Conservation (phyloP, 2,329 filamentous ascomycete genomes). For the Neodidymelliopsis sp. region DNA sequence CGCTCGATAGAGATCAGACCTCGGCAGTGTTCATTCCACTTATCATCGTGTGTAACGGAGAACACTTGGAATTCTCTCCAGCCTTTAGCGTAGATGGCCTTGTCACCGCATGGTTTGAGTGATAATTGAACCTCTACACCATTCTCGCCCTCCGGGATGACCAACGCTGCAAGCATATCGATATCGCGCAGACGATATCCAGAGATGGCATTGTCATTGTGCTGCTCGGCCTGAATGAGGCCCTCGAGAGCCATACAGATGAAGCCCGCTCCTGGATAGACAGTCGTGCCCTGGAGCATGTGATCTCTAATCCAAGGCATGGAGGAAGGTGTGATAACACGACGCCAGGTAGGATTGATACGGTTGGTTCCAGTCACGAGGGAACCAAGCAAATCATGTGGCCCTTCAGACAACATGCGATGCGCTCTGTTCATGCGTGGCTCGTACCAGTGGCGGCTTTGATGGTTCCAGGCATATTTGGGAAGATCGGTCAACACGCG, state of each 20-base stretch:
- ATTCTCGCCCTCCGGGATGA: constrained; percentile 34
- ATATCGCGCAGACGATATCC: constrained; percentile 32
- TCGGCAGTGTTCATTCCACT: constrained; percentile 25
- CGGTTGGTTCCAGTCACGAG: constrained; percentile 19
- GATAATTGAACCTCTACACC: constrained; percentile 33
- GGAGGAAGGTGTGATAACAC: constrained; percentile 23
- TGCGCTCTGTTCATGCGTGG: constrained; percentile 25
- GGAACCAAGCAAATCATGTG: constrained; percentile 27
- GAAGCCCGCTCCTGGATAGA: constrained; percentile 9
- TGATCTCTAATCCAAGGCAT: constrained; percentile 22
- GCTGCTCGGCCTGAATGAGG: constrained; percentile 1
- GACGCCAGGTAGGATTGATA: constrained; percentile 29
- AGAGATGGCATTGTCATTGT: neutral
- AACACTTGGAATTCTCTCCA: constrained; percentile 29
- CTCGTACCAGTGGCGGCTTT: constrained; percentile 39
- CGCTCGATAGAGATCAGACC: constrained; percentile 18
- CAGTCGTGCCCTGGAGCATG: constrained; percentile 25
- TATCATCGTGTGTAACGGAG: constrained; percentile 19
- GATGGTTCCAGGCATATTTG: constrained; percentile 47
- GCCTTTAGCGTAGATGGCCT: constrained; percentile 3
- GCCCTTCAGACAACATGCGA: constrained; percentile 22
- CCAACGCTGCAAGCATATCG: constrained; percentile 23
- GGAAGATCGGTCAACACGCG: constrained; percentile 33
- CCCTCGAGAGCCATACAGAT: constrained; percentile 18
- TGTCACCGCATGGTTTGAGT: constrained; percentile 19